phyloP scores from a whole-genome alignment of 2,329 filamentous ascomycete genomes.

The Sclerotinia borealis region DNA sequence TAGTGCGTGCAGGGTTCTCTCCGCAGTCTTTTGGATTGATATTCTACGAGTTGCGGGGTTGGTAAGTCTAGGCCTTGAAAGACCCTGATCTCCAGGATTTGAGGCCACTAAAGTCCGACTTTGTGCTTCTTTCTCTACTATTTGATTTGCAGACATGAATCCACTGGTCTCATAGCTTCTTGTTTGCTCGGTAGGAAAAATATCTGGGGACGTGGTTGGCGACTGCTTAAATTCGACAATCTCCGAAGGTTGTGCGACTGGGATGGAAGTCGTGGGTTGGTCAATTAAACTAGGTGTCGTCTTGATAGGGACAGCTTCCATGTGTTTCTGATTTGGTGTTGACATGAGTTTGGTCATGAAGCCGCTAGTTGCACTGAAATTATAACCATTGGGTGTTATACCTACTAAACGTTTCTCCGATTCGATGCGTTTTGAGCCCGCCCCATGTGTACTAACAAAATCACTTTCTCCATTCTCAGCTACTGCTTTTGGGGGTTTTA shows the following conservation, averaged over 20 bases:
- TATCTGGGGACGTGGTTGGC: neutral
- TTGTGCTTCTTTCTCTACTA: neutral
- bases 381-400: neutral
- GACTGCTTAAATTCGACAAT: conserved; percentile 11
- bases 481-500: neutral
- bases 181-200: neutral
- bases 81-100: neutral
- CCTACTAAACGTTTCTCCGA: neutral
- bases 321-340: neutral
- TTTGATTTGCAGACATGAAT: conserved; percentile 9
- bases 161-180: neutral
- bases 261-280: neutral
- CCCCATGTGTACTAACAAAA: neutral
- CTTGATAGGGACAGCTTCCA: neutral
- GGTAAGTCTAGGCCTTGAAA: conserved; percentile 18
- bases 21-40: conserved; percentile 22
- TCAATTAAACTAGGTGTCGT: neutral
- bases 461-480: neutral
- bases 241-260: conserved; percentile 6
- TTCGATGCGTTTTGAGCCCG: neutral
- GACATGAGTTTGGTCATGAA: conserved; percentile 5
- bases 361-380: neutral
- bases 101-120: neutral
- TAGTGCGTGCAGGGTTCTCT: conserved; percentile 19
- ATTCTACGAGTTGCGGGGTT: conserved; percentile 29